Evolutionary conservation across 1,284 basidiomycete species (phyloP).

Genomic region (Ustilago trichophora): DNA sequence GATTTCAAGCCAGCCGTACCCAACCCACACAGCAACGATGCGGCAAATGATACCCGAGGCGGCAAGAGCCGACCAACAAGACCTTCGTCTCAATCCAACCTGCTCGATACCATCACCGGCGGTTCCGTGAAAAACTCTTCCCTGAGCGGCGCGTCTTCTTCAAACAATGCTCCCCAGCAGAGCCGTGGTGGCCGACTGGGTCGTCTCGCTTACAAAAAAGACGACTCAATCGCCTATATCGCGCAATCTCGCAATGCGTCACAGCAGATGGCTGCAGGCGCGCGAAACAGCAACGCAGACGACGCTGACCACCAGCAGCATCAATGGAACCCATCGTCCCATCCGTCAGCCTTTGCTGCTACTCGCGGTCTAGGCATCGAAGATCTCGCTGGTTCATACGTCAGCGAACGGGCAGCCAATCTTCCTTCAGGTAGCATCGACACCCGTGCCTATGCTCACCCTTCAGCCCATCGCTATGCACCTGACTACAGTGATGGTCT

Average conservation of each 20-base stretch:
- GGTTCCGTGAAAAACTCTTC: not conserved
- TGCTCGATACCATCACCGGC: conserved; percentile 5
- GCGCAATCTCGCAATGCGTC: conserved; percentile 32
- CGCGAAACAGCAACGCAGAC: conserved; percentile 4
- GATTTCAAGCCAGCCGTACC: conserved; percentile 10
- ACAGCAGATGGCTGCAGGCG: conserved; percentile 4
- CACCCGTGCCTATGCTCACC: not conserved
- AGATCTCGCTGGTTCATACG: not conserved
- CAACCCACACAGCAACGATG: not conserved
- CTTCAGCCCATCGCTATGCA: not conserved
- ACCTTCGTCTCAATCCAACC: conserved; percentile 30
- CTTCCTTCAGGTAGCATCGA: not conserved
- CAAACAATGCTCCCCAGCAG: conserved; percentile 4
- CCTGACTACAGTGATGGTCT: not conserved
- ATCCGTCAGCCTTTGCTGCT: not conserved
- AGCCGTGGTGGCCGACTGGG: conserved; percentile 34
- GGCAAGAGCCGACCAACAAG: conserved; percentile 1
- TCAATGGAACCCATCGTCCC: not conserved
- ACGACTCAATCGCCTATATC: conserved; percentile 36
- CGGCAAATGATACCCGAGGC: not conserved
- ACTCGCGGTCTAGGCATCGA: conserved; percentile 21
- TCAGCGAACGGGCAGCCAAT: not conserved
- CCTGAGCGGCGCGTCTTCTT: not conserved
- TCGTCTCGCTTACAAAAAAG: conserved; percentile 48
- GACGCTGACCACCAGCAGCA: not conserved